These are phyloP conservation scores for Fusarium brevicatenulatum DNA, from an alignment of 2,329 filamentous ascomycete genomes.

Conservation along the genomic window DNA sequence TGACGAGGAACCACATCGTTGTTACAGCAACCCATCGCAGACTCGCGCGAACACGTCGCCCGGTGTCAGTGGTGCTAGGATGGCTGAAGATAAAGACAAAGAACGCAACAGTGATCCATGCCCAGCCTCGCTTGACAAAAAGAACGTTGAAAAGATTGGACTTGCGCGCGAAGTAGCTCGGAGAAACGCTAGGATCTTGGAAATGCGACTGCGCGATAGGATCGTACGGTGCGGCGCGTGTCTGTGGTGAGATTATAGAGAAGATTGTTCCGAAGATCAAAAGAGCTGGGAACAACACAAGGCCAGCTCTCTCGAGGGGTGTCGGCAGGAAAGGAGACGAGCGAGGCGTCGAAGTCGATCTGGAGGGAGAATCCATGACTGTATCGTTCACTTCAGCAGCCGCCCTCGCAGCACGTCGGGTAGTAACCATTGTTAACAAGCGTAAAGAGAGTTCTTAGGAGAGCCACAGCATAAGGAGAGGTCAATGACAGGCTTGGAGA, in stretches of 20 bases:
- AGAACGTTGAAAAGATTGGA: slow-evolving; percentile 90
- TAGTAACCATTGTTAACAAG: slow-evolving; percentile 41
- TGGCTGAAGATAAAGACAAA: slow-evolving; percentile 75
- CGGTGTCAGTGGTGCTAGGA: slow-evolving; percentile 57
- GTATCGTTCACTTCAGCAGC: slow-evolving; percentile 25
- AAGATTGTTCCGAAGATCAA: slow-evolving; percentile 86
- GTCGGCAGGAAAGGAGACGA: slow-evolving; percentile 74
- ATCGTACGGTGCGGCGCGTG: slow-evolving; percentile 72
- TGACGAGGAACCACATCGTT: slow-evolving; percentile 82
- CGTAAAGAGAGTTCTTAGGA: neutral
- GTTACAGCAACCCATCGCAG: slow-evolving; percentile 79
- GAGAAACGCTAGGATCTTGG: slow-evolving; percentile 64
- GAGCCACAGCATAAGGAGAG: slow-evolving; percentile 3
- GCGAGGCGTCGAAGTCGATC: slow-evolving; percentile 46
- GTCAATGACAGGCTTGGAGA: neutral
- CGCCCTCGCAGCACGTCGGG: slow-evolving; percentile 41
- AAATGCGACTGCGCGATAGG: slow-evolving; percentile 70
- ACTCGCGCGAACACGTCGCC: slow-evolving; percentile 63
- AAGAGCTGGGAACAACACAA: slow-evolving; percentile 79
- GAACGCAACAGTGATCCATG: slow-evolving; percentile 85
- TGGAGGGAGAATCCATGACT: slow-evolving; percentile 20
- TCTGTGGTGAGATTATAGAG: slow-evolving; percentile 78
- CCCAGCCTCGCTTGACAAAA: slow-evolving; percentile 96
- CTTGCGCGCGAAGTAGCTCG: slow-evolving; percentile 93
- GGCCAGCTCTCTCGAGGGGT: slow-evolving; percentile 70